phyloP scores from a whole-genome alignment of 2,329 filamentous ascomycete genomes.

The Pseudocercospora macadamiae region DNA sequence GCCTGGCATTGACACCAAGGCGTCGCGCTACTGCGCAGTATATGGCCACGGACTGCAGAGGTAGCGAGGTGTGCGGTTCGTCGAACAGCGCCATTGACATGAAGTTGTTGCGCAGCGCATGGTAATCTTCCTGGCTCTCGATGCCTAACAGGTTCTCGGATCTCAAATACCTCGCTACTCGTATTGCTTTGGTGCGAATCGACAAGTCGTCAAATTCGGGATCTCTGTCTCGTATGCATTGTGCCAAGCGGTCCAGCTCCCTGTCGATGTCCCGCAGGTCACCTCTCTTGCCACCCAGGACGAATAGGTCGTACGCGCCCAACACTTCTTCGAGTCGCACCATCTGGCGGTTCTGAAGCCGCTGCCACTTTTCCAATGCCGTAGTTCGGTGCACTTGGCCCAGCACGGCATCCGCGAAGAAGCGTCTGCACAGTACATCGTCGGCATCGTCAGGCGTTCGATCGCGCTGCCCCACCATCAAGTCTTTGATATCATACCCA shows the following conservation, averaged over 20 bases:
- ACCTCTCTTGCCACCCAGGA: constrained; percentile 71
- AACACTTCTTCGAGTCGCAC: constrained; percentile 73
- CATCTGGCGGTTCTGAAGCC: constrained; percentile 54
- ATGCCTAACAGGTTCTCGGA: constrained; percentile 67
- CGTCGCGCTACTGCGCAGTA: constrained; percentile 78
- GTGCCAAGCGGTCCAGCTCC: constrained; percentile 67
- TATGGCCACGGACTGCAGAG: constrained; percentile 83
- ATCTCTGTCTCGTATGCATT: constrained; percentile 57
- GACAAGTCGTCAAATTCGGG: constrained; percentile 59
- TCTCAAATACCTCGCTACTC: constrained; percentile 71
- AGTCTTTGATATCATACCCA: constrained; percentile 87
- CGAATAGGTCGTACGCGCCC: constrained; percentile 86
- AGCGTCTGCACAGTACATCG: constrained; percentile 77
- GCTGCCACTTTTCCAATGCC: constrained; percentile 77
- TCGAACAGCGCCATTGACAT: constrained; percentile 79
- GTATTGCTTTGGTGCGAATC: constrained; percentile 68
- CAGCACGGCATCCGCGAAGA: constrained; percentile 74
- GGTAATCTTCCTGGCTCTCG: constrained; percentile 68
- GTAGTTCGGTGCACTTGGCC: constrained; percentile 79
- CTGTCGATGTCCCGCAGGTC: constrained; percentile 67
- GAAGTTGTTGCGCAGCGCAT: constrained; percentile 82
- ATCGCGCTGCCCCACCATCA: constrained; percentile 68
- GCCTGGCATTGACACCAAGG: constrained; percentile 74
- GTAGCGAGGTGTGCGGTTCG: constrained; percentile 75
- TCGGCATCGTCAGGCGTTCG: constrained; percentile 61